Evolutionary conservation across 257 asterid species (phyloP), one percentile per base, ranked within the genome.

Genomic region (Echium plantagineum): DNA sequence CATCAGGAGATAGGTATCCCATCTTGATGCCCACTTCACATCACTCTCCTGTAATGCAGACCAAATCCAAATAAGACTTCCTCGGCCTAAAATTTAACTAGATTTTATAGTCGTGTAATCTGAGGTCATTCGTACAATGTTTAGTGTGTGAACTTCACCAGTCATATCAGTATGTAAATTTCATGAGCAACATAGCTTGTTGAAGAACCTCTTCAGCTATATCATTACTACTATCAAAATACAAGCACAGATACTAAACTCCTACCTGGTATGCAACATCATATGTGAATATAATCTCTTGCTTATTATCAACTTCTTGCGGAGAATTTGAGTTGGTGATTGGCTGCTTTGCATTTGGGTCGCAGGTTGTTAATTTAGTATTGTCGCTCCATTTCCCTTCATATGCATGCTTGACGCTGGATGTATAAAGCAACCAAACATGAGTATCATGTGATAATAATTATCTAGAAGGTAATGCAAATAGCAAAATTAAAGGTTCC

Each of bases 1-100:
- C 89, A 85, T 85, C 24, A 85, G 78, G 47, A 85, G 89, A 68
- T 85, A 85, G 21, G 88, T 75, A 68, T 85, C 94, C 94, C 94
- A 85, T 83, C 91, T 75, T 10, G 94, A 83, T 58, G 95, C 95
- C 93, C 95, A 86, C 74, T 83, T 83, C 72, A 83, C 91, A 67
- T 79, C 85, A 71, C 94, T 85, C 64, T 83, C 91, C 94, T 85
- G 81, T 28, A 74, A 62, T 18, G 48, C 30, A 56, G 61, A 61
- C 20, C 69, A 59, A 57, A 31, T 56, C 30, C 32, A 64, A 42
- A 66, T 21, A 35, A 63, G 59, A 15, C 15, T 0, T 60, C 30
- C 31, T 52, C 17, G 17, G 1, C 16, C 15, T 10, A 42, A 42
- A 35, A 42, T 10, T 12, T 42, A 10, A 10, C 49, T 10, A 42